phyloP scores from a whole-genome alignment of 164 flowering plant genomes.

The Sedum album region DNA sequence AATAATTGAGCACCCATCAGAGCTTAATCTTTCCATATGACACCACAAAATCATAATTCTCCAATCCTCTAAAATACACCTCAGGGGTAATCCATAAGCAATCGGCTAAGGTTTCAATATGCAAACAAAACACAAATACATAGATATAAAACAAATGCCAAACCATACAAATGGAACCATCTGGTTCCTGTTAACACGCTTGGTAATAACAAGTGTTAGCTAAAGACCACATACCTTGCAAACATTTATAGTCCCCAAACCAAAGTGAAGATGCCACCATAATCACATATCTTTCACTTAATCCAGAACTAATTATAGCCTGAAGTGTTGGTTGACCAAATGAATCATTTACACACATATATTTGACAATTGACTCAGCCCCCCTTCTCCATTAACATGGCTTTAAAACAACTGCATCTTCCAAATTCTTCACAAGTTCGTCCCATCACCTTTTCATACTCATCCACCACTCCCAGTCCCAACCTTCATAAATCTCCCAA shows the following conservation, averaged over 20 bases:
- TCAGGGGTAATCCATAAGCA: neutral
- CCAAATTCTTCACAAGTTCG: neutral
- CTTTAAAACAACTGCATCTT: neutral
- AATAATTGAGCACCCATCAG: neutral
- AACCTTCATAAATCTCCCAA: neutral
- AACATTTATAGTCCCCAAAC: neutral
- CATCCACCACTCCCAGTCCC: neutral
- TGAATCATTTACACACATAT: neutral
- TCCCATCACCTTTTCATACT: neutral
- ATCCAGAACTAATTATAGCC: neutral
- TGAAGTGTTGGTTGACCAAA: conserved; percentile 2
- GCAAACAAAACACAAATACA: neutral
- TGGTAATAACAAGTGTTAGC: neutral
- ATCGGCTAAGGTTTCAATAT: neutral
- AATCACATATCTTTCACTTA: neutral
- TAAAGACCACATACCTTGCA: neutral
- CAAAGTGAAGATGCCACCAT: neutral
- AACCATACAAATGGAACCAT: neutral
- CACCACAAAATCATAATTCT: neutral
- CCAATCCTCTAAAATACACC: neutral
- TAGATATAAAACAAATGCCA: neutral
- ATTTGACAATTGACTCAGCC: neutral
- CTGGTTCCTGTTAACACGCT: neutral
- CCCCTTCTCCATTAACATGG: neutral
- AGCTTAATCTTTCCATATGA: neutral